phyloP scores from a whole-genome alignment of 495 filamentous ascomycete species.

The Articulospora tetracladia region DNA sequence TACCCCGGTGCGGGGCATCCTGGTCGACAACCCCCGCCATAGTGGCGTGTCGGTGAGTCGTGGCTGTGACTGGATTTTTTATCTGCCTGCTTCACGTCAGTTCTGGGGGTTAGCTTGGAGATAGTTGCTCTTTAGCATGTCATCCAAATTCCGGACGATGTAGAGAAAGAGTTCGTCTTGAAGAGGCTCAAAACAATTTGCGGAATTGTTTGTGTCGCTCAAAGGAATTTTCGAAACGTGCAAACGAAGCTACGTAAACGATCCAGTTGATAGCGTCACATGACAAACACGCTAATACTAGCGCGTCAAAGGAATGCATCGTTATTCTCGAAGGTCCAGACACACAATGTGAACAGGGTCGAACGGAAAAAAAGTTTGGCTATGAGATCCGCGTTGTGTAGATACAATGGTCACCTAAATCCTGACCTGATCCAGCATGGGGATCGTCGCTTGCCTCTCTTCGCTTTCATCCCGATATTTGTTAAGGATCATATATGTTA shows the following conservation, averaged over 20 bases:
- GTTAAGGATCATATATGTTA: no score
- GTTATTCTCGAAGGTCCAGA: not conserved
- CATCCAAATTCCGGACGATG: not conserved
- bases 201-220: constrained; percentile 16
- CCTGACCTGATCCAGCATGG: no score
- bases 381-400: no score
- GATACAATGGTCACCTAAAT: no score
- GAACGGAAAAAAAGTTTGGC: no score
- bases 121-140: not conserved
- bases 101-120: not conserved
- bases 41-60: constrained; percentile 8
- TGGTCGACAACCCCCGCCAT: constrained; percentile 15
- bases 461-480: no score
- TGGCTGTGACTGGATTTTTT: not conserved
- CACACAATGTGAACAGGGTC: no score
- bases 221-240: constrained; percentile 5
- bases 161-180: not conserved
- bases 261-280: no score
- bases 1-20: constrained; percentile 6
- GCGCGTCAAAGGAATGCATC: not conserved
- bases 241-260: not conserved
- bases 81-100: not conserved
- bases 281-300: not conserved
- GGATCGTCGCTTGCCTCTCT: no score
- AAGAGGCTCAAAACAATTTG: not conserved